Base-by-base conservation (phyloP, 257 asterid genomes). In the Prunella vulgaris region DNA sequence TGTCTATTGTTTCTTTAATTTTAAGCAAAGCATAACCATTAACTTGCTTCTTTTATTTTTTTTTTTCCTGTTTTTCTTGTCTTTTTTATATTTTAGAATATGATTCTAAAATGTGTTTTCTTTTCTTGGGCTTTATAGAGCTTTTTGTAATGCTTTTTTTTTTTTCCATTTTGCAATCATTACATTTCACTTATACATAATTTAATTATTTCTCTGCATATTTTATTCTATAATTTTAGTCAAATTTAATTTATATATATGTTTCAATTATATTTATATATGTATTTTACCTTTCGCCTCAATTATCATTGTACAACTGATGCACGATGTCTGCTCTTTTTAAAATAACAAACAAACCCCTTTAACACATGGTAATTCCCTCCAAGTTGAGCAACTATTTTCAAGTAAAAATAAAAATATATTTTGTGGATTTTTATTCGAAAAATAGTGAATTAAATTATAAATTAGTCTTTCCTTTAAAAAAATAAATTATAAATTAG, bases 11-110 rank as follows among this genome's bases (percentile, higher is more conserved):
- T 74, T 48, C 74, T 59, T 62, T 53, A 30, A 75, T 28, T 61
- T 14, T 56, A 75, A 75, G 79, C 62, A 27, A 69, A 53, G 79
- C 72, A 61, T 61, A 15, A 60, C 27, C 51, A 51, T 51, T 51
- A 13, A 14, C 35, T 66, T 3, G 7, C 6, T 30, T 30, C 7
- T 30, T 4, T 30, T 30, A 3, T 3, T 30, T 2, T 13, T 52
- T 52, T 38, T 20, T 14, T 14, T 5, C 18, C 6, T 42, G n/a
- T 13, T 38, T 12, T 38, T 3, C n/a, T 38, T 38, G 35, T 30
- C 46, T 38, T 10, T 38, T 38, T 10, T 10, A 38, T 5, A 25
- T 51, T 15, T 60, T 27, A 2, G 7, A 48, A n/a, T 46, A 49
- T 64, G 40, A 2, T 49, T 67, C 35, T 59, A 38, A 12, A 25